A percentile compares a stretch with the other conserved stretches of the same genome.
phyloP scores from a whole-genome alignment of 2,329 filamentous ascomycete genomes.

The Sporothrix inflata region DNA sequence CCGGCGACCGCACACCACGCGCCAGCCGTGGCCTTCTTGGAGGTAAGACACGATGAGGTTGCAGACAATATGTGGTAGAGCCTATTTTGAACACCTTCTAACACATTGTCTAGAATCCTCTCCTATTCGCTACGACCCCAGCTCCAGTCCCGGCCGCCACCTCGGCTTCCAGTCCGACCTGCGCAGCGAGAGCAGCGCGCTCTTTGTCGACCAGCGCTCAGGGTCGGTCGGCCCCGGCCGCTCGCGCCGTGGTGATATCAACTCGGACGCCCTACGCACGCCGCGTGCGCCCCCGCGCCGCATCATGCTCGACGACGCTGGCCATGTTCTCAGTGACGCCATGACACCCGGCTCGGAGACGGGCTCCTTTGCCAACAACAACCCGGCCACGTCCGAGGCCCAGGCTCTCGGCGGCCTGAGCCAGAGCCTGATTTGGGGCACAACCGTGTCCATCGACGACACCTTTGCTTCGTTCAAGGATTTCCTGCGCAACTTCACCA shows the following conservation, averaged over 20 bases:
- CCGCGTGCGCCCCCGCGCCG: constrained; percentile 57
- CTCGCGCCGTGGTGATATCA: constrained; percentile 75
- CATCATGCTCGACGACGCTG: constrained; percentile 59
- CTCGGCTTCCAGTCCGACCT: constrained; percentile 66
- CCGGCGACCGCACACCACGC: constrained; percentile 70
- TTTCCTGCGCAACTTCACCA: constrained; percentile 88
- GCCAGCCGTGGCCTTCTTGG: constrained; percentile 64
- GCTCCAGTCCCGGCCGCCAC: constrained; percentile 77
- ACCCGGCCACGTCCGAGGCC: constrained; percentile 90
- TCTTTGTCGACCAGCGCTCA: constrained; percentile 74
- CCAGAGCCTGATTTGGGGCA: constrained; percentile 91
- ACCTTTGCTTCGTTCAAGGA: constrained; percentile 87
- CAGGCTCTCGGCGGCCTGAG: constrained; percentile 81
- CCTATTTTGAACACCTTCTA: not conserved
- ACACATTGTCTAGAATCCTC: constrained; percentile 72
- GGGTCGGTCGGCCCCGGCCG: constrained; percentile 59
- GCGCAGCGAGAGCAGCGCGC: constrained; percentile 79
- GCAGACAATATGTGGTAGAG: not conserved
- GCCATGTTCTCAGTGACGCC: constrained; percentile 59
- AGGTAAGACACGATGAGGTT: constrained; percentile 50
- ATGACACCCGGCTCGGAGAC: constrained; percentile 58
- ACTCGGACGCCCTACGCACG: constrained; percentile 72
- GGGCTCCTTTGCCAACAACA: constrained; percentile 62
- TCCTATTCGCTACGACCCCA: constrained; percentile 86
- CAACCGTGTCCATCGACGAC: constrained; percentile 91